Base-by-base conservation (phyloP, 2,329 filamentous ascomycete species). In the Aspergillus sp. region DNA sequence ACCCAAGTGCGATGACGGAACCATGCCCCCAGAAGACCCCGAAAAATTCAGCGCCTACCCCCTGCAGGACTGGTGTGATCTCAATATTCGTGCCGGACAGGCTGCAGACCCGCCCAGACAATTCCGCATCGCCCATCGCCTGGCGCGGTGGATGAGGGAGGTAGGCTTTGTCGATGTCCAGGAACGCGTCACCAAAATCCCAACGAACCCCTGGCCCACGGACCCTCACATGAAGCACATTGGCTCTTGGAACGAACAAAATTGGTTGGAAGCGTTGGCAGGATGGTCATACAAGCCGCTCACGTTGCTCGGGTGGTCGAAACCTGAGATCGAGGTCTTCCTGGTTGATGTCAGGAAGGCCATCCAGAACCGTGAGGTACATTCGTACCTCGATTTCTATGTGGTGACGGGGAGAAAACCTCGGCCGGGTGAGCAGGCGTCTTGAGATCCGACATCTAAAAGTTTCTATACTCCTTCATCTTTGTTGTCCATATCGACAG, bases 151-250 rank as follows among this genome's bases (percentile, higher is more conserved):
- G 73, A 80, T 85, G 67, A 72, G 76, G 61, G 76, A 79, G 24
- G 76, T 80, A 1, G 83, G 83, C 0, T 85, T 83, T 52, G 73
- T 79, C 2, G 79, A 85, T 50, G 76, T 86, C 10, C 70, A 79
- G 44, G 77, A 82, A 56, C 72, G 74, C 32, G 63, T 79, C 13
- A 75, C 73, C 57, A 83, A 81, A 64, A 72, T 85, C 6, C 79
- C 80, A 0, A 69, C 77, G 26, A 80, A 80, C 47, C 65, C 72
- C 2, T 82, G 80, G 80, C 75, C 78, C 0, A 70, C 68, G 45
- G 78, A 82, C 50, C 68, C 72, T 9, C 69, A 73, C 13, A 61
- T 76, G 33, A 79, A 76, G 51, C 63, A 73, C 43, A 68, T 81
- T 14, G 80, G 80, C n/a, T 66, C 68, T 7, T 81, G 76, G 69